Percentiles rank a stretch among this genome's conserved stretches.
phyloP scores from a whole-genome alignment of 208 protist genomes.

The Leptomonas pyrrhocoris region DNA sequence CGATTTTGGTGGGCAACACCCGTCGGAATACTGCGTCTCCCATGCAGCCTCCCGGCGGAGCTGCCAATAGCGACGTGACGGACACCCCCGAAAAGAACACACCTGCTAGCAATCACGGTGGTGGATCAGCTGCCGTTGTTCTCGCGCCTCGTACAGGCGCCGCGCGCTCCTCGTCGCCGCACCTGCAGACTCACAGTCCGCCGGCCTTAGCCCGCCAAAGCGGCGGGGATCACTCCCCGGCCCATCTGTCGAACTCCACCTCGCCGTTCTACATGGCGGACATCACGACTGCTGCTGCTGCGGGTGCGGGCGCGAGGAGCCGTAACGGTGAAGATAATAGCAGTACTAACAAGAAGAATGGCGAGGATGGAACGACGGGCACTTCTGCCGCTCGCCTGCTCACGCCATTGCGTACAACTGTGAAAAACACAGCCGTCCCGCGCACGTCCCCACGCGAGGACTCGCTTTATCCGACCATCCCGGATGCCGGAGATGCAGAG shows the following conservation, averaged over 20 bases:
- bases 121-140: background rate
- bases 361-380: background rate
- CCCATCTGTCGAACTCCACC: conserved; percentile 9
- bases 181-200: background rate
- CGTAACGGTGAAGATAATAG: background rate
- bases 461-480: conserved; percentile 1
- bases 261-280: conserved; percentile 7
- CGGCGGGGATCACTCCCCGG: conserved; percentile 3
- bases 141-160: background rate
- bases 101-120: no score
- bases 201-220: background rate
- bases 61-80: no score
- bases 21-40: background rate
- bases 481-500: background rate
- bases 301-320: no score
- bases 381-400: background rate
- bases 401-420: background rate
- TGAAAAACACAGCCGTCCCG: background rate
- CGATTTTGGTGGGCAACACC: no score
- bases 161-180: background rate
- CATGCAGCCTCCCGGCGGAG: background rate
- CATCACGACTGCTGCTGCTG: background rate
- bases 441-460: background rate
- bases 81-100: background rate
- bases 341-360: background rate